Evolutionary conservation across 768 basidiomycete species (phyloP), one percentile per base, ranked within the genome.

Genomic region (Mycena chlorophos): DNA sequence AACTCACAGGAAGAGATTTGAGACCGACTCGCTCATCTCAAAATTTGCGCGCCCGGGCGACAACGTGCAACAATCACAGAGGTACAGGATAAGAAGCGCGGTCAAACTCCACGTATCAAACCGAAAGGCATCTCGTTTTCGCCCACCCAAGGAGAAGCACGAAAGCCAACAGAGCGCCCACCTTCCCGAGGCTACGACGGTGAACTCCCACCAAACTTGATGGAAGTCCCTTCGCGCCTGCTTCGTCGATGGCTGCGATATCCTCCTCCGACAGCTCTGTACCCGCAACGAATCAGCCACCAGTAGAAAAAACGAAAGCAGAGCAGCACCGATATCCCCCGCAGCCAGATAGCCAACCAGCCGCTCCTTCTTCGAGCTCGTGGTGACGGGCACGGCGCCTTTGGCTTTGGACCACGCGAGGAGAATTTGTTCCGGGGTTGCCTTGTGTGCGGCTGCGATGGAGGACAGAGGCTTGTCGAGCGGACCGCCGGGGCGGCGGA

Each of bases 321-420:
- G 3, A 34, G 3, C 56, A 78, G 42, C 59, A 86, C 86, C 57
- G 12, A 91, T 69, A 63, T 91, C 86, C 0, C 82, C 88, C 1
- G 85, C 86, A 39, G 71, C 71, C 31, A 89, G 71, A 66, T 92
- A 92, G 12, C 86, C 82, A 63, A 86, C 72, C 22, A 92, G 71
- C 13, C 90, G 78, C 2, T 73, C 69, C 60, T 83, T 81, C 72
- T 85, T 88, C 5, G 85, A 82, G 68, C 86, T 88, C 13, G 83
- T 80, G 10, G 85, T 89, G 59, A 88, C 77, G 23, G 79, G 78
- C 4, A 88, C 80, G 0, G 80, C 81, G 10, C 83, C 85, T 66
- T 91, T 89, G 5, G 80, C 75, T 64, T 83, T 87, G 4, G 81
- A 78, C 88, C 88, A 89, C 1, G 87, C 86, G 6, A 89, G 74